Conservation (phyloP, 495 filamentous ascomycete species). For the Penicillium bovifimosum region DNA sequence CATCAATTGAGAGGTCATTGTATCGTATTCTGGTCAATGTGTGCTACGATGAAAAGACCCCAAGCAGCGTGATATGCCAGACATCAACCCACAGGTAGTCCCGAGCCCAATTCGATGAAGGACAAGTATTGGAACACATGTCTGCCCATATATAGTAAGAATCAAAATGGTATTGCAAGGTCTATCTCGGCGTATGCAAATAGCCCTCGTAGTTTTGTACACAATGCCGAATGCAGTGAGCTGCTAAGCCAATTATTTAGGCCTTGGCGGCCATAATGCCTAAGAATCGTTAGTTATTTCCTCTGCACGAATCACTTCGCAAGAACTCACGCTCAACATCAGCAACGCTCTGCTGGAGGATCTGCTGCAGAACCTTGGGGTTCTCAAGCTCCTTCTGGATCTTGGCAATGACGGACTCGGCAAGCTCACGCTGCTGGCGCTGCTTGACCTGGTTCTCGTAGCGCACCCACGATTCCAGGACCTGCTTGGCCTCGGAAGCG, state of each 20-base stretch:
- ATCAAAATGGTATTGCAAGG: slow-evolving; percentile 37
- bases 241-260: slow-evolving; percentile 40
- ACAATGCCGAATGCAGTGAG: slow-evolving; percentile 38
- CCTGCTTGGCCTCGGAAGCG: slow-evolving; percentile 84
- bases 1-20: background rate
- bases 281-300: slow-evolving; percentile 28
- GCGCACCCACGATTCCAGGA: slow-evolving; percentile 96
- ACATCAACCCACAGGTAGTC: background rate
- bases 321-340: slow-evolving; percentile 89
- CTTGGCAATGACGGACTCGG: slow-evolving; percentile 87
- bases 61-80: background rate
- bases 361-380: slow-evolving; percentile 90
- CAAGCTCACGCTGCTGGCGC: slow-evolving; percentile 93
- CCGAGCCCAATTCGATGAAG: background rate
- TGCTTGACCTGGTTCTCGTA: slow-evolving; percentile 99
- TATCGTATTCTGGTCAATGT: background rate
- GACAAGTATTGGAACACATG: background rate
- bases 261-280: slow-evolving; percentile 52
- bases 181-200: slow-evolving; percentile 42
- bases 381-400: slow-evolving; percentile 97
- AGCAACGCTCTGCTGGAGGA: slow-evolving; percentile 87
- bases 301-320: background rate
- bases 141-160: slow-evolving; percentile 1
- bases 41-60: background rate
- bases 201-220: slow-evolving; percentile 45